Base-by-base conservation (phyloP, 140 eudicot species). In the Oenanthe javanica region DNA sequence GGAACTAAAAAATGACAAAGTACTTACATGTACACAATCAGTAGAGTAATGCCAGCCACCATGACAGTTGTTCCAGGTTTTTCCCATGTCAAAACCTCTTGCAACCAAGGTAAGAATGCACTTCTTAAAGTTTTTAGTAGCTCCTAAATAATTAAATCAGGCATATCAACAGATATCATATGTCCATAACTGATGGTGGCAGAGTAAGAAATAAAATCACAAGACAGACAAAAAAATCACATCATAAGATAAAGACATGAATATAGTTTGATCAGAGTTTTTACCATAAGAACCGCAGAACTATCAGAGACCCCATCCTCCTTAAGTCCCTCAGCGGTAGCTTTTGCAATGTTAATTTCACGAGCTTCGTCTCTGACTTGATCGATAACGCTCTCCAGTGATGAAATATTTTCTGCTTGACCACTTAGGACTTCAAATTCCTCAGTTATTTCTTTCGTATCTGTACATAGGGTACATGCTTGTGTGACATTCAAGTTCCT, bases 241-340 rank as follows among this genome's bases (percentile, higher is more conserved):
- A 46, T 46, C 36, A 45, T 72, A 21, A n/a, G 77, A 38, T 42
- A 72, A 18, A 9, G 2, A 9, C 12, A n/a, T 6, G 51, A 9
- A 11, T 43, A 75, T 23, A 47, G 13, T 49, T 27, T 59, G 42
- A 43, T 27, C 25, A 27, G 75, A 47, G 21, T 46, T 40, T 85
- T 23, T 87, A 95, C 99, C 97, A 83, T 84, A 49, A 95, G 88
- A 76, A 95, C 90, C 49, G 85, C 88, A 18, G 84, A 89, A 59
- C 96, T 92, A 42, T 93, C 93, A 46, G 89, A 83, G 27, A 95
- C 87, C 18, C 99, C 99, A 79, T 93, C 99, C 79, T 89, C 98
- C 86, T 89, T 91, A 52, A 92, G 80, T 43, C 86, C 91, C 52
- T 87, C 93, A 1, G 92, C 87, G 2, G 87, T 87, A 42, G 93